Evolutionary conservation across 108 stramenopile species (phyloP), one percentile per base, ranked within the genome.

Genomic region (Cyclotella cryptica): DNA sequence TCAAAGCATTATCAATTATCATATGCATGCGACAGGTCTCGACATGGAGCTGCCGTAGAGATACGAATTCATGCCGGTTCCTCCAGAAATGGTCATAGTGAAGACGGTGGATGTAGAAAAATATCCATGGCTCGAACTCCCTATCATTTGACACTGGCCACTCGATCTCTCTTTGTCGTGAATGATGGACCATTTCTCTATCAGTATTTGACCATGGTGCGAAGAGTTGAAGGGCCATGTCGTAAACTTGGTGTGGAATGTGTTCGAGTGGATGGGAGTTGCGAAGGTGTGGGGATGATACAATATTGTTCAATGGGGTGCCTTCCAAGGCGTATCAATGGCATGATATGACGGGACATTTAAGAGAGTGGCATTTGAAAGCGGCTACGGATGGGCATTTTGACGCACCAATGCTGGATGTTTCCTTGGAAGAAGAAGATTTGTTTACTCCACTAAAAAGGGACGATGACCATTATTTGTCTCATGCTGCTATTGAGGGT

Each of bases 131-230:
- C 57, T n/a, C 65, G 86, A 43, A 86, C 77, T 0, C 87, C 89
- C 11, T 83, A 90, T 78, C 84, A 90, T 68, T 69, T 90, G 73
- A 86, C 83, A 11, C 69, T 90, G 29, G 74, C 81, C 0, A 55
- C 69, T 13, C 29, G 72, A 28, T 75, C 86, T 10, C 13, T 54
- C 19, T 83, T 84, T 12, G 89, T 90, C 0, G 87, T 90, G 2
- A 72, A 58, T 13, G 89, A 90, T 45, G 89, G 88, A 79, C 85
- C 89, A 11, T 90, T 90, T 80, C 87, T 90, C n/a, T 67, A 75
- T n/a, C 89, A 87, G 3, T 86, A 78, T 58, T 29, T 71, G 11
- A 64, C 54, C 13, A 74, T 77, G 42, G 66, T 79, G 17, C 61
- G 69, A 52, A 51, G 46, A 26, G 77, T 88, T 10, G 83, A 81